Conservation (phyloP, 2,329 filamentous ascomycete species). For the Colletotrichum sp. region DNA sequence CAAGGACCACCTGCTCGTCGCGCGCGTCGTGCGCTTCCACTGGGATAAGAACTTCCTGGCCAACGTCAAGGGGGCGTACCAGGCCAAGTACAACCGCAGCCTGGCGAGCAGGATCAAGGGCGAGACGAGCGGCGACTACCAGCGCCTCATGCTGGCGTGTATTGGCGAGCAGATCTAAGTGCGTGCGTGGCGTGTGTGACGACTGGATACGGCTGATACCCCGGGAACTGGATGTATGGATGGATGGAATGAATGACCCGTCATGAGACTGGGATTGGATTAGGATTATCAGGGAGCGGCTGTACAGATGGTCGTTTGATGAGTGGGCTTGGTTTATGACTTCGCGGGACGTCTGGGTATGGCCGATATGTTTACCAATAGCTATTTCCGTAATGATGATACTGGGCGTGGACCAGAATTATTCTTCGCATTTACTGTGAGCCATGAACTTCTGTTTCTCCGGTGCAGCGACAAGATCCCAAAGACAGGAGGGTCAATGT, state of each 20-base stretch:
- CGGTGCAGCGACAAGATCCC: not conserved
- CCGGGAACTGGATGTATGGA: not conserved
- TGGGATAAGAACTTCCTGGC: constrained; percentile 81
- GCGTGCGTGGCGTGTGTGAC: not conserved
- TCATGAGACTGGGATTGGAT: not conserved
- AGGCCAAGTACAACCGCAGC: constrained; percentile 71
- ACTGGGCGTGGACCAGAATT: not conserved
- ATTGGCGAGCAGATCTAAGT: constrained; percentile 47
- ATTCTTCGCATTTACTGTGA: not conserved
- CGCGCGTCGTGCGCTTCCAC: constrained; percentile 79
- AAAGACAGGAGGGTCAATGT: too few relatives aligned
- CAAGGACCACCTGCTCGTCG: constrained; percentile 80
- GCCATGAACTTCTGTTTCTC: not conserved
- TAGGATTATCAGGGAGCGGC: not conserved
- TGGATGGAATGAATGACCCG: not conserved
- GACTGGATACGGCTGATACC: not conserved
- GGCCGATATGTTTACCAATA: not conserved
- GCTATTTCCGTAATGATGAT: not conserved
- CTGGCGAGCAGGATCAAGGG: constrained; percentile 74
- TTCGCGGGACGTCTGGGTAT: not conserved
- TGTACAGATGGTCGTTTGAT: not conserved
- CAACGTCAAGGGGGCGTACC: constrained; percentile 80
- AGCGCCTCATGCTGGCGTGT: constrained; percentile 76
- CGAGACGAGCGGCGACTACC: constrained; percentile 87
- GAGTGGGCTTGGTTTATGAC: not conserved